Conservation (phyloP, 2,329 filamentous ascomycete genomes). For the Apiospora pterosperma region DNA sequence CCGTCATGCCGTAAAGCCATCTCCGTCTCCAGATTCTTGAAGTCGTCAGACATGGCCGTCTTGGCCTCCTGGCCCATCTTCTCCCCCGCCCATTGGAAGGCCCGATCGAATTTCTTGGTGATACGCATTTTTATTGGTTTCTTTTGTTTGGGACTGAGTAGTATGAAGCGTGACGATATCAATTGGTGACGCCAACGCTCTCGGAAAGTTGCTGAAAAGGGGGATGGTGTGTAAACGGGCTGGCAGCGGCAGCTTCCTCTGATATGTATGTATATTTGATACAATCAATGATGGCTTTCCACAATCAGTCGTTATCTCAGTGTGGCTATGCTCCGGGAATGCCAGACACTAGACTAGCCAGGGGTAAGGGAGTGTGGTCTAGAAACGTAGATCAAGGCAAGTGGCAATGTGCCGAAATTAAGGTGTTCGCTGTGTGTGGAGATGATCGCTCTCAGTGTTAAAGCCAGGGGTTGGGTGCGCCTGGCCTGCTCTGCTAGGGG, state of each 20-base stretch:
- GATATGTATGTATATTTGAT: constrained; percentile 2
- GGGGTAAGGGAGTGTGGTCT: constrained; percentile 7
- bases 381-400: constrained; percentile 13
- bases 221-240: not conserved
- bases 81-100: constrained; percentile 98
- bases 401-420: constrained; percentile 7
- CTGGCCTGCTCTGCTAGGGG: not conserved
- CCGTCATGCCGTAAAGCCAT: constrained; percentile 88
- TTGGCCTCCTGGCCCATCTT: constrained; percentile 91
- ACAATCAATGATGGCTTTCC: not conserved
- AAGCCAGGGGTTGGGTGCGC: too few species aligned
- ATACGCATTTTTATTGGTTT: constrained; percentile 43
- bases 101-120: constrained; percentile 86
- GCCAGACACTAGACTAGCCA: constrained; percentile 8
- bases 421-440: constrained; percentile 4
- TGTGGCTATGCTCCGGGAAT: constrained; percentile 8
- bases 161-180: not conserved
- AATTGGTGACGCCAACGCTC: not conserved
- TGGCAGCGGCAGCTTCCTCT: not conserved
- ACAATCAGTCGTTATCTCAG: not conserved
- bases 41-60: constrained; percentile 84
- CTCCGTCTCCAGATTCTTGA: constrained; percentile 84
- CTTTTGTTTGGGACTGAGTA: not conserved
- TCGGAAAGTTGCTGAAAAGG: not conserved
- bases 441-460: constrained; percentile 4